A percentile compares a stretch with the other conserved stretches of the same genome.
Evolutionary conservation across 345 rosid genomes (phyloP).

Genomic region (Salix suchowensis): DNA sequence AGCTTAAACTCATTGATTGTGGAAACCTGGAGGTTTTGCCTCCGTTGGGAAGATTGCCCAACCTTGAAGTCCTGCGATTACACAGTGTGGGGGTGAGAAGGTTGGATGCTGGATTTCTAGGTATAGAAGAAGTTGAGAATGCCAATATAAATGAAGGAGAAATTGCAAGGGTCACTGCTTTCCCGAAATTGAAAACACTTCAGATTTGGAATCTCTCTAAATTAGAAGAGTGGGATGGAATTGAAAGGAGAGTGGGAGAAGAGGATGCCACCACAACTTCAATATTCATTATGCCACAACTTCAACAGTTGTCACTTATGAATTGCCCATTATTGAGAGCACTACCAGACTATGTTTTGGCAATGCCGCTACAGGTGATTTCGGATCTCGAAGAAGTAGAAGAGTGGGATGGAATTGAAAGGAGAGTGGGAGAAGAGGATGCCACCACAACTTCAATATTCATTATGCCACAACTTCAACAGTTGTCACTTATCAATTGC

Average conservation of each 20-base stretch:
- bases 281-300: neutral
- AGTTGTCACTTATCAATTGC: no score
- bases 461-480: neutral
- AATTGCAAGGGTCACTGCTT: no score
- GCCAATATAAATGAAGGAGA: no score
- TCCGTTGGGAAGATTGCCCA: neutral
- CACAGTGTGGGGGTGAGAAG: neutral
- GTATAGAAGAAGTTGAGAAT: neutral
- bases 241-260: neutral
- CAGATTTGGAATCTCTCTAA: no score
- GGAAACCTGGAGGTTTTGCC: neutral
- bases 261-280: neutral
- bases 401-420: neutral
- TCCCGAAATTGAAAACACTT: no score
- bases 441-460: neutral
- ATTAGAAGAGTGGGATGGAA: neutral
- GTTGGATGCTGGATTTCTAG: constrained; percentile 11
- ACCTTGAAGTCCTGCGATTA: neutral
- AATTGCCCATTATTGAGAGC: neutral
- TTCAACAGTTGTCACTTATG: no score
- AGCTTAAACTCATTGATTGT: neutral
- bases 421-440: neutral
- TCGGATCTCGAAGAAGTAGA: no score
- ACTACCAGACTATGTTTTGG: no score
- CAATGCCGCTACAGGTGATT: no score